phyloP scores from a whole-genome alignment of 2,329 filamentous ascomycete species.

The Madurella mycetomatis region DNA sequence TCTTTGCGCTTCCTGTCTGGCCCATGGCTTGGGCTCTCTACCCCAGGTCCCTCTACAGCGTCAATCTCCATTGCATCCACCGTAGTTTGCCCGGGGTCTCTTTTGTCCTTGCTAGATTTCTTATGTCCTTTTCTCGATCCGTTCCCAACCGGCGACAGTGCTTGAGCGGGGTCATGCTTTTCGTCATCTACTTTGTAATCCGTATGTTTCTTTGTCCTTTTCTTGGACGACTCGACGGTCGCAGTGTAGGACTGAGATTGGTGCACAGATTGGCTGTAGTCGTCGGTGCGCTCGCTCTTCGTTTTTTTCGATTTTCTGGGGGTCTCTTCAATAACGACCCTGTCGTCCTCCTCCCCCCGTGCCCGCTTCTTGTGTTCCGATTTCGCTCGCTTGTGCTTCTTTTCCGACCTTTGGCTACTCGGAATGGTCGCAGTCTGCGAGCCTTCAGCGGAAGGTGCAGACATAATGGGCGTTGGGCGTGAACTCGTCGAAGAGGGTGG shows the following conservation, averaged over 20 bases:
- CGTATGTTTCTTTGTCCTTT: conserved; percentile 25
- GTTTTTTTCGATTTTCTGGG: conserved; percentile 44
- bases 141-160: conserved; percentile 22
- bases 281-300: conserved; percentile 30
- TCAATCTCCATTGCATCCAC: conserved; percentile 20
- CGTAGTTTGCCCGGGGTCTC: conserved; percentile 6
- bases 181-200: conserved; percentile 10
- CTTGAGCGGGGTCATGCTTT: neutral
- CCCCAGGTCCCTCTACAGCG: neutral
- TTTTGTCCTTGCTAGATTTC: conserved; percentile 33
- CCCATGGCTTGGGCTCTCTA: conserved; percentile 3
- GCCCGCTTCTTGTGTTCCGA: conserved; percentile 41
- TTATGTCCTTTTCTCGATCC: conserved; percentile 37
- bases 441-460: conserved; percentile 12
- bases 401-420: conserved; percentile 32
- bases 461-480: conserved; percentile 17
- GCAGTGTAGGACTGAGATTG: neutral
- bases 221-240: conserved; percentile 4
- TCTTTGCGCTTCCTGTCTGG: conserved; percentile 29
- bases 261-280: neutral
- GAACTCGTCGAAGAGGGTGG: neutral
- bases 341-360: conserved; percentile 41
- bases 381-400: conserved; percentile 32
- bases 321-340: conserved; percentile 37
- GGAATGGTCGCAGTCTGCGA: conserved; percentile 7